Conservation (phyloP, 2,329 filamentous ascomycete species). For the Diaporthe humulicola region DNA sequence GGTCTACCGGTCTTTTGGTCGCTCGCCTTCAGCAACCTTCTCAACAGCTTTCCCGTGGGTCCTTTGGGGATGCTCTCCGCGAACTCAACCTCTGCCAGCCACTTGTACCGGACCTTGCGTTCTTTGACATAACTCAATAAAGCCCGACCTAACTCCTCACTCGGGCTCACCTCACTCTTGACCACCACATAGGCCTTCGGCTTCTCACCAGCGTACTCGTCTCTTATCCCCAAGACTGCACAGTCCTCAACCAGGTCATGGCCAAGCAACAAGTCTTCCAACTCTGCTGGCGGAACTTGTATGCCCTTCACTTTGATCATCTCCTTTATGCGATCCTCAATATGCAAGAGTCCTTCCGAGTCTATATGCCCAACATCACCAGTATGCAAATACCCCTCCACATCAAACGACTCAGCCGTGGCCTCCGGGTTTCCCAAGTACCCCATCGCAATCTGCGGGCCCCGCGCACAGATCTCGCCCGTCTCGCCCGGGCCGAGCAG, state of each 20-base stretch:
- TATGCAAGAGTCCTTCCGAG: slow-evolving; percentile 66
- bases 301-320: slow-evolving; percentile 54
- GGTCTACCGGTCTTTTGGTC: slow-evolving; percentile 7
- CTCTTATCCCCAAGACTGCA: slow-evolving; percentile 69
- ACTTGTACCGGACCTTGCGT: slow-evolving; percentile 66
- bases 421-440: slow-evolving; percentile 59
- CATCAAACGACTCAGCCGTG: slow-evolving; percentile 63
- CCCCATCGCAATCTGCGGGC: slow-evolving; percentile 64
- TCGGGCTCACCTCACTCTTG: slow-evolving; percentile 46
- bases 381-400: slow-evolving; percentile 70
- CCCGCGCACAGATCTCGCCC: slow-evolving; percentile 58
- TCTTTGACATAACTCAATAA: slow-evolving; percentile 62
- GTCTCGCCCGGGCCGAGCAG: slow-evolving; percentile 59
- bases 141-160: slow-evolving; percentile 50
- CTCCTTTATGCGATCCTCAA: slow-evolving; percentile 75
- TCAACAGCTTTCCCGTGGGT: slow-evolving; percentile 69
- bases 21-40: slow-evolving; percentile 56
- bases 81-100: slow-evolving; percentile 61
- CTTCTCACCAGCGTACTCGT: slow-evolving; percentile 66
- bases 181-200: slow-evolving; percentile 73
- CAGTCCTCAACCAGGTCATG: slow-evolving; percentile 65
- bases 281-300: slow-evolving; percentile 49
- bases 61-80: slow-evolving; percentile 68
- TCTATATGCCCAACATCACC: slow-evolving; percentile 70
- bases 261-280: slow-evolving; percentile 49